A percentile compares a stretch with the other conserved stretches of the same genome.
Conservation (phyloP, 2,329 filamentous ascomycete species). For the Cordyceps javanica region DNA sequence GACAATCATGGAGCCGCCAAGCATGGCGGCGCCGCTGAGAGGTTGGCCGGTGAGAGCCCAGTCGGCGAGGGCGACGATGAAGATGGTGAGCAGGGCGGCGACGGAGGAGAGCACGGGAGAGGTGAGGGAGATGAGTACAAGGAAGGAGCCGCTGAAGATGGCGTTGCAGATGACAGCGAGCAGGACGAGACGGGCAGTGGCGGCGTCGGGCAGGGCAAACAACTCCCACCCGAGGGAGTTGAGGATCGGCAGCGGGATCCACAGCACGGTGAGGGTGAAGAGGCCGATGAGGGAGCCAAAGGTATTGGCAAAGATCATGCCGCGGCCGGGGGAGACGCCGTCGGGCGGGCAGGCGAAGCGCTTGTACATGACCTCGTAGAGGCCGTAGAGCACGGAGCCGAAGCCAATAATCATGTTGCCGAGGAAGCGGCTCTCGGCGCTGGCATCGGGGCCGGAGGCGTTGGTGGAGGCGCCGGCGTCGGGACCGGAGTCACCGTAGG, state of each 20-base stretch:
- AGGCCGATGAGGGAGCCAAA: slow-evolving; percentile 81
- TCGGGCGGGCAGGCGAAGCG: slow-evolving; percentile 87
- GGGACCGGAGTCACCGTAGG: slow-evolving; percentile 70
- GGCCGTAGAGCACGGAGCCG: slow-evolving; percentile 86
- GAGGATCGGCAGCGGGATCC: slow-evolving; percentile 83
- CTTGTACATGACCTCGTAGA: slow-evolving; percentile 98
- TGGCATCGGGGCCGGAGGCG: slow-evolving; percentile 22
- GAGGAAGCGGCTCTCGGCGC: slow-evolving; percentile 60
- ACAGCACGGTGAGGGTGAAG: slow-evolving; percentile 82
- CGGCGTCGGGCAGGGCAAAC: slow-evolving; percentile 74
- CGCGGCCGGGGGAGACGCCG: slow-evolving; percentile 74
- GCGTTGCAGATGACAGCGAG: slow-evolving; percentile 83
- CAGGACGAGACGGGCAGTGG: slow-evolving; percentile 72
- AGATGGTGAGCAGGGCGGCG: slow-evolving; percentile 90
- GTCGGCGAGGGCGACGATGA: slow-evolving; percentile 89
- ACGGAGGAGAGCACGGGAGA: slow-evolving; percentile 89
- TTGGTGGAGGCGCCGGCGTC: slow-evolving; percentile 34
- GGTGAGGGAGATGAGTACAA: slow-evolving; percentile 87
- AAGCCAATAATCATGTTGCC: slow-evolving; percentile 90
- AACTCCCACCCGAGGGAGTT: slow-evolving; percentile 72
- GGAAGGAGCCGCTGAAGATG: slow-evolving; percentile 85
- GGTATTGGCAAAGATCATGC: slow-evolving; percentile 91
- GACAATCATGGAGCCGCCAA: slow-evolving; percentile 83
- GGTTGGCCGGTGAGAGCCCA: slow-evolving; percentile 77
- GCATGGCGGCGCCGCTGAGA: slow-evolving; percentile 66